A percentile compares a stretch with the other conserved stretches of the same genome.
phyloP scores from a whole-genome alignment of 768 basidiomycete genomes.

The Mycena metata region DNA sequence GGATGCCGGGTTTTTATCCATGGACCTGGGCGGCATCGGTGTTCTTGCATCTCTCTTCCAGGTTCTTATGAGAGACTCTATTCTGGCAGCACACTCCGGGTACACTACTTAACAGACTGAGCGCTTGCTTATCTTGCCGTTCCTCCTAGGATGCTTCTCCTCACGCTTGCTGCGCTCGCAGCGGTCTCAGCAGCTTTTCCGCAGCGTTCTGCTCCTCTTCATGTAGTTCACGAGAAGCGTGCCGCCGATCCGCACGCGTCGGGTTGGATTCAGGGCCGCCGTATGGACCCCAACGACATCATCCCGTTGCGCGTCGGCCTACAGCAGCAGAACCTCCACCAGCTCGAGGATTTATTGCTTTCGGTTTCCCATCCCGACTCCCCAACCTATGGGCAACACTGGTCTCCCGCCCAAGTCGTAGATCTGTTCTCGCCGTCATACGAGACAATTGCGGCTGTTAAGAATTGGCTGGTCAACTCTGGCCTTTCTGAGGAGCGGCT shows the following conservation, averaged over 20 bases:
- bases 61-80: neutral
- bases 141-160: slow-evolving; percentile 30
- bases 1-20: slow-evolving; percentile 37
- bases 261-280: slow-evolving; percentile 49
- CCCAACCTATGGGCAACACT: slow-evolving; percentile 60
- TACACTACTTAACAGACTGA: slow-evolving; percentile 1
- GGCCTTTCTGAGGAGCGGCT: slow-evolving; percentile 55
- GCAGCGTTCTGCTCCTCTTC: neutral
- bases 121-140: neutral
- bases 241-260: slow-evolving; percentile 43
- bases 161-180: slow-evolving; percentile 6
- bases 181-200: slow-evolving; percentile 13
- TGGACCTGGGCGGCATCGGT: neutral
- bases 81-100: neutral
- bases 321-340: slow-evolving; percentile 55
- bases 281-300: slow-evolving; percentile 46
- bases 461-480: slow-evolving; percentile 53
- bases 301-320: slow-evolving; percentile 63
- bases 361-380: slow-evolving; percentile 61
- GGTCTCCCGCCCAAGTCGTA: slow-evolving; percentile 54
- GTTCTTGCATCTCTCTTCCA: neutral
- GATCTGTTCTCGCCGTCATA: slow-evolving; percentile 58
- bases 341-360: slow-evolving; percentile 56
- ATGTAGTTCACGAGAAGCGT: slow-evolving; percentile 57
- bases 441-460: slow-evolving; percentile 54